A percentile compares a stretch with the other conserved stretches of the same genome.
These are phyloP conservation scores for Fusarium sp. DNA, from an alignment of 2,329 filamentous ascomycete species.

Conservation along the genomic window DNA sequence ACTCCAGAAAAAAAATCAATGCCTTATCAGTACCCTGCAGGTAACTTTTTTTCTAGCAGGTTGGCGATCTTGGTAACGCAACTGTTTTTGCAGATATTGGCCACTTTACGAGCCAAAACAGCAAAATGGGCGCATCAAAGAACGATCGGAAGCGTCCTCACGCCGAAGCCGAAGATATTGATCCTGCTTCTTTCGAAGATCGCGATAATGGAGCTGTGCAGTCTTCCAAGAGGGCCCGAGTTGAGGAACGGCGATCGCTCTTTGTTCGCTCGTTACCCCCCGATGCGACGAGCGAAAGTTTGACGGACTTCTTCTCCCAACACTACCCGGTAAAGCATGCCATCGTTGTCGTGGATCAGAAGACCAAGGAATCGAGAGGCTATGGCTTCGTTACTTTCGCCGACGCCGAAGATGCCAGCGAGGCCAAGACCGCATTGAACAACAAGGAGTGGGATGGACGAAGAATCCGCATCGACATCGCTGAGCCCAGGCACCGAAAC, in stretches of 20 bases:
- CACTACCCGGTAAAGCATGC: slow-evolving; percentile 97
- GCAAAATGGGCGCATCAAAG: slow-evolving; percentile 50
- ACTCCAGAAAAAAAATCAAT: slow-evolving; percentile 10
- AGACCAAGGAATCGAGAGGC: slow-evolving; percentile 89
- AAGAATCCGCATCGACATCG: slow-evolving; percentile 88
- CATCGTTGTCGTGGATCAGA: slow-evolving; percentile 88
- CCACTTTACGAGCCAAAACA: too few relatives aligned
- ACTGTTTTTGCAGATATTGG: slow-evolving; percentile 1
- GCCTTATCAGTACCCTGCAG: slow-evolving; percentile 31
- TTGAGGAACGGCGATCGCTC: slow-evolving; percentile 79
- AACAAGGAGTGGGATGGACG: slow-evolving; percentile 83
- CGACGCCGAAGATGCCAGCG: slow-evolving; percentile 89
- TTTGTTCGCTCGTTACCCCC: slow-evolving; percentile 92
- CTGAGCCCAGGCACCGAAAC: slow-evolving; percentile 85
- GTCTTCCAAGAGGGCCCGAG: slow-evolving; percentile 69
- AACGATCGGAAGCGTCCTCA: slow-evolving; percentile 56
- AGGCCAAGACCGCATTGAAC: slow-evolving; percentile 86
- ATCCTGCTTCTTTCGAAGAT: slow-evolving; percentile 51
- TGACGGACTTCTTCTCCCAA: slow-evolving; percentile 93
- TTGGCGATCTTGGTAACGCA: not conserved
- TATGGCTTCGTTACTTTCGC: slow-evolving; percentile 98
- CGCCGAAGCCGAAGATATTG: slow-evolving; percentile 52
- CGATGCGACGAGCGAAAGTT: slow-evolving; percentile 82
- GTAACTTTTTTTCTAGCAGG: slow-evolving; percentile 44
- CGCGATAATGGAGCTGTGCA: slow-evolving; percentile 52